A percentile compares a stretch with the other conserved stretches of the same genome.
These are phyloP conservation scores for Limonium bicolor DNA, from an alignment of 148 eudicot species.

Conservation along the genomic window DNA sequence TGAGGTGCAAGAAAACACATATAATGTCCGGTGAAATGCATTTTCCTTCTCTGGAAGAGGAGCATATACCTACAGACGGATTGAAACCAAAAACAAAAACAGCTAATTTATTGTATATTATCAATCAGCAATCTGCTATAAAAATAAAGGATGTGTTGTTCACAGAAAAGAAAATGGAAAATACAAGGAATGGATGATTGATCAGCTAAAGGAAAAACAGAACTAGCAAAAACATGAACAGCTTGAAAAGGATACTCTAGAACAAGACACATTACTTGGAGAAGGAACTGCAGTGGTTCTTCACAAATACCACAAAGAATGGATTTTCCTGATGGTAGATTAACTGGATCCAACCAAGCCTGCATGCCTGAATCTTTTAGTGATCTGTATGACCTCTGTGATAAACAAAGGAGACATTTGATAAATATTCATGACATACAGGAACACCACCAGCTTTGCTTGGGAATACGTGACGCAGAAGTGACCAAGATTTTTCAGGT, in stretches of 20 bases:
- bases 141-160: too few relatives aligned
- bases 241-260: too few relatives aligned
- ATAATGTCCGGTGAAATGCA: slow-evolving; percentile 65
- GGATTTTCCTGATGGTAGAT: slow-evolving; percentile 54
- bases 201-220: too few relatives aligned
- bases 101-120: too few relatives aligned
- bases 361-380: too few relatives aligned
- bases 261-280: slow-evolving; percentile 41
- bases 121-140: too few relatives aligned
- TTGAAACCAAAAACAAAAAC: too few relatives aligned
- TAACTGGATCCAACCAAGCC: slow-evolving; percentile 91
- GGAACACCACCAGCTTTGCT: slow-evolving; percentile 91
- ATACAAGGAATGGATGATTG: too few relatives aligned
- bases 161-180: too few relatives aligned
- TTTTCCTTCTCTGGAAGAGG: slow-evolving; percentile 52
- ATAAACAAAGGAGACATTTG: neutral
- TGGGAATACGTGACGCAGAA: slow-evolving; percentile 60
- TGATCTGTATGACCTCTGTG: neutral
- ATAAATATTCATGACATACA: slow-evolving; percentile 21
- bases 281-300: slow-evolving; percentile 73
- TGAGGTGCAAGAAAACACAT: slow-evolving; percentile 73
- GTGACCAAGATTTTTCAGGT: slow-evolving; percentile 29
- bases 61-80: slow-evolving; percentile 83
- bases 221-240: too few relatives aligned
- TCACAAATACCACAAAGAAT: slow-evolving; percentile 60